A percentile compares a stretch with the other conserved stretches of the same genome.
Evolutionary conservation across 495 filamentous ascomycete species (phyloP).

Genomic region (Aspergillus avenaceus): DNA sequence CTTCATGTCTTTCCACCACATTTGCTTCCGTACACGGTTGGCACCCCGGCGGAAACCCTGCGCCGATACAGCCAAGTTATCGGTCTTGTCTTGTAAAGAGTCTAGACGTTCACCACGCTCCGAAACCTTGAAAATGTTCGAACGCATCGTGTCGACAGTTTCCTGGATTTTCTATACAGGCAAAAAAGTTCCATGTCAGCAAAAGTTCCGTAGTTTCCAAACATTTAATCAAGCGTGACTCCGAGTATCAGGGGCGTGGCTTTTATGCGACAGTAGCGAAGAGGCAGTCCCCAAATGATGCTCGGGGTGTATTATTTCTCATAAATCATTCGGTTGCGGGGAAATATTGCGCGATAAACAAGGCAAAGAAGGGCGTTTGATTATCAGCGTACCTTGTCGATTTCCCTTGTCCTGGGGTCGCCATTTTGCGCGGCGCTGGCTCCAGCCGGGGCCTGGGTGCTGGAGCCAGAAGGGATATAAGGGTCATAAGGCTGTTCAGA

Average conservation of each 20-base stretch:
- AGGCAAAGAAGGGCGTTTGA: not conserved
- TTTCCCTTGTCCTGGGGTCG: constrained; percentile 61
- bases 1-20: constrained; percentile 99
- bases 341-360: not conserved
- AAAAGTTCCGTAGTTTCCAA: not conserved
- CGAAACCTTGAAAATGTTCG: constrained; percentile 90
- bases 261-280: not conserved
- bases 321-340: not conserved
- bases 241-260: not conserved
- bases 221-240: not conserved
- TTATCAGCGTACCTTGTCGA: constrained; percentile 68
- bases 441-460: constrained; percentile 37
- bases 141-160: constrained; percentile 86
- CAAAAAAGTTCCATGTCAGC: constrained; percentile 16
- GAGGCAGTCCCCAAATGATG: not conserved
- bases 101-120: constrained; percentile 89
- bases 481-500: constrained; percentile 83
- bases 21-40: constrained; percentile 91
- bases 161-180: constrained; percentile 84
- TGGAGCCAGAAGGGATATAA: constrained; percentile 73
- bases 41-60: constrained; percentile 93
- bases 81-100: constrained; percentile 90
- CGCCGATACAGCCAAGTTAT: constrained; percentile 83
- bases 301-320: not conserved
- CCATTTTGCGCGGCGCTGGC: constrained; percentile 52